Evolutionary conservation across 2,329 filamentous ascomycete genomes (phyloP).

Genomic region (Herpotrichia juniperi): DNA sequence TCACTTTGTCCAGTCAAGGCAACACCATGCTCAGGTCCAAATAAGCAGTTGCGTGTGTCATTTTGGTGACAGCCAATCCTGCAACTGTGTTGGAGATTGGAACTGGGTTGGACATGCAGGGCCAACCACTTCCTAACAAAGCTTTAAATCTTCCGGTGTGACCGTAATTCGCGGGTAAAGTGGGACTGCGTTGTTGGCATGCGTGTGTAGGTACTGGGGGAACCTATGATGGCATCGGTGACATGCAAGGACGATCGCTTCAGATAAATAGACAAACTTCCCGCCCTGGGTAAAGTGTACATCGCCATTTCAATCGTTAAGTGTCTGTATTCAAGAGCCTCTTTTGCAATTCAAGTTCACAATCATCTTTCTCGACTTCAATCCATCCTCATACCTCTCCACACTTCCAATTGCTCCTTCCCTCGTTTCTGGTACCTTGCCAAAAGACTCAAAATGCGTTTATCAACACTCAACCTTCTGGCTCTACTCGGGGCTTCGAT

Average conservation of each 20-base stretch:
- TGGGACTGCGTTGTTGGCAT: neutral
- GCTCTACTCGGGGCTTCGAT: conserved; percentile 8
- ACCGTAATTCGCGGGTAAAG: neutral
- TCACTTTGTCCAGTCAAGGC: no score
- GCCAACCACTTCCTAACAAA: no score
- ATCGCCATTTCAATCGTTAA: no score
- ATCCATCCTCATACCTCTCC: neutral
- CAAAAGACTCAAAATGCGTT: conserved; percentile 16
- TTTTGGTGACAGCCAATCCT: no score
- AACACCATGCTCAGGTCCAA: no score
- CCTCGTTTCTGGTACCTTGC: neutral
- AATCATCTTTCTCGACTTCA: neutral
- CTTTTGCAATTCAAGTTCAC: no score
- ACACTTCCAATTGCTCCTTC: neutral
- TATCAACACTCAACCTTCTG: conserved; percentile 15
- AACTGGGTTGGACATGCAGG: no score
- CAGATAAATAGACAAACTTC: neutral
- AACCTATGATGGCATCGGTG: neutral
- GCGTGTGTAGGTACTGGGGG: neutral
- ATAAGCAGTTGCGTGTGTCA: no score
- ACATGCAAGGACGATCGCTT: neutral
- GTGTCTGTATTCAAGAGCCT: no score
- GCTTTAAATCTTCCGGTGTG: no score
- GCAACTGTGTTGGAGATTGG: no score
- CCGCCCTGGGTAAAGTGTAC: no score